Conservation (phyloP, 2,329 filamentous ascomycete genomes). For the Cercospora beticola region DNA sequence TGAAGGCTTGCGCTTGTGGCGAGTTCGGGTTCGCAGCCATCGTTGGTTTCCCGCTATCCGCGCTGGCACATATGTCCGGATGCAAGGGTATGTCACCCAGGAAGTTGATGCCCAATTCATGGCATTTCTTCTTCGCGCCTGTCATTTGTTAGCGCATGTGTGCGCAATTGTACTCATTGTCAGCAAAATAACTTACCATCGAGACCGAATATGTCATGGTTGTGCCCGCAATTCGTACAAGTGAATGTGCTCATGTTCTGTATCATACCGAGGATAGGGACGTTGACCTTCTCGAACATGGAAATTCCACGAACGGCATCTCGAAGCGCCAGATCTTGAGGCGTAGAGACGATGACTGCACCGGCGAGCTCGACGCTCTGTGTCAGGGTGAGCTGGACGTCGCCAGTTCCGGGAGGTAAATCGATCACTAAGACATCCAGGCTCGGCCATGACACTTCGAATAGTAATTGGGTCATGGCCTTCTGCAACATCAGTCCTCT, state of each 20-base stretch:
- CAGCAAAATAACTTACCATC: constrained; percentile 30
- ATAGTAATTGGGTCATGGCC: constrained; percentile 88
- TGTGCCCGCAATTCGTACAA: constrained; percentile 60
- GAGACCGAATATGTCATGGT: constrained; percentile 40
- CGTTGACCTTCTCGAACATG: constrained; percentile 83
- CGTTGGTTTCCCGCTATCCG: constrained; percentile 82
- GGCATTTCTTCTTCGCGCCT: constrained; percentile 67
- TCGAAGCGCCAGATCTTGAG: constrained; percentile 87
- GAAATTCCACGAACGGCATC: constrained; percentile 90
- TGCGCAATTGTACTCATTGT: background rate
- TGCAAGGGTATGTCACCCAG: constrained; percentile 88
- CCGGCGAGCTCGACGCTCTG: constrained; percentile 82
- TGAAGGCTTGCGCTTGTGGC: constrained; percentile 68
- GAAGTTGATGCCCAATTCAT: constrained; percentile 71
- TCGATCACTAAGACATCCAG: constrained; percentile 88
- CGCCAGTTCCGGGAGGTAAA: constrained; percentile 89
- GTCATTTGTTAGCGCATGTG: constrained; percentile 36
- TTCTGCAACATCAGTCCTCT: constrained; percentile 97
- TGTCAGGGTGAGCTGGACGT: constrained; percentile 94
- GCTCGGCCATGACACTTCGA: constrained; percentile 90
- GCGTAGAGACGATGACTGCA: constrained; percentile 85
- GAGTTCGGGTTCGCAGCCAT: constrained; percentile 82
- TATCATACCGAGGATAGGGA: constrained; percentile 81
- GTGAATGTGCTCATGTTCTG: constrained; percentile 88
- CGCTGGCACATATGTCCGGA: constrained; percentile 80